Percentiles rank a stretch among this genome's conserved stretches.
phyloP scores from a whole-genome alignment of 2,329 filamentous ascomycete genomes.

The Sclerotinia minor region DNA sequence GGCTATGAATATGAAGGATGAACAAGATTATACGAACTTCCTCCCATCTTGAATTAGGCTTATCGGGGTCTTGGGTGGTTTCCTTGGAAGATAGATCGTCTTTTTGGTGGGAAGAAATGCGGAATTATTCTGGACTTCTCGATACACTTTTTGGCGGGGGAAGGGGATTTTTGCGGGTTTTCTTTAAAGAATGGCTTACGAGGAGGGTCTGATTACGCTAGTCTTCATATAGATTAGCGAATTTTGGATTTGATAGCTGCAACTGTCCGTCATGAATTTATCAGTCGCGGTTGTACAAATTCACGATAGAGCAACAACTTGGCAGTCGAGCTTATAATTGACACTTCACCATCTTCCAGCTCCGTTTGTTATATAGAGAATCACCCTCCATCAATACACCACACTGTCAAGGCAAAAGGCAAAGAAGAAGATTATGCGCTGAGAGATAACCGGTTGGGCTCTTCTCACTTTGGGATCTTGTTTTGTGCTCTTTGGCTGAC shows the following conservation, averaged over 20 bases:
- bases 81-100: conserved; percentile 4
- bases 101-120: conserved; percentile 1
- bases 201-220: neutral
- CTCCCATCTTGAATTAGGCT: conserved; percentile 58
- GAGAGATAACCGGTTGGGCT: conserved; percentile 42
- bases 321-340: neutral
- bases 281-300: neutral
- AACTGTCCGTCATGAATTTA: conserved; percentile 25
- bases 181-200: conserved; percentile 20
- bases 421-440: conserved; percentile 35
- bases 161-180: conserved; percentile 18
- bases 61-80: conserved; percentile 8
- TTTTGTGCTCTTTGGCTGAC: conserved; percentile 44
- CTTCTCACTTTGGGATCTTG: conserved; percentile 43
- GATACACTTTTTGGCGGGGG: conserved; percentile 14
- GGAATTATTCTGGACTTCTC: conserved; percentile 22
- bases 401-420: neutral
- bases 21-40: conserved; percentile 37
- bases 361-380: neutral
- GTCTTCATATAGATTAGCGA: neutral
- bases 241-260: conserved; percentile 8
- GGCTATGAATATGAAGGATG: conserved; percentile 31
- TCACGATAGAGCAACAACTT: conserved; percentile 2
- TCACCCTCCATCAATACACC: neutral
- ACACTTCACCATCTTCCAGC: conserved; percentile 5